These are phyloP conservation scores for Suhomyces choctaworum DNA, from an alignment of 1,139 yeast species.

Conservation along the genomic window DNA sequence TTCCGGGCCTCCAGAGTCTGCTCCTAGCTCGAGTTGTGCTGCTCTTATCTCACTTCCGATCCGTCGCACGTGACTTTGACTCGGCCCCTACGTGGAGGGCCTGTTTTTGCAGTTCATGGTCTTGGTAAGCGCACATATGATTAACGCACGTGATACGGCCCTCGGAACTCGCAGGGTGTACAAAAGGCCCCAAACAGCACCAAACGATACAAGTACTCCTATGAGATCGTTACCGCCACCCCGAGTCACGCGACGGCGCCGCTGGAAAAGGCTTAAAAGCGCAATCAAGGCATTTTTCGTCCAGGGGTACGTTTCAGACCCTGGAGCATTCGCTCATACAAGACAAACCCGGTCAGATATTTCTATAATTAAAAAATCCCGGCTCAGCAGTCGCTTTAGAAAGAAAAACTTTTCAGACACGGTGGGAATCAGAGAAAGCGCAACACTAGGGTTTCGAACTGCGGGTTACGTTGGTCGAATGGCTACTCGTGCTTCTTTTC, in stretches of 20 bases:
- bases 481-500: conserved; percentile 23
- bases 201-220: background rate
- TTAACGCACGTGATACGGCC: too few relatives aligned
- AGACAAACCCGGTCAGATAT: conserved; percentile 20
- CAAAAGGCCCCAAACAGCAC: too few relatives aligned
- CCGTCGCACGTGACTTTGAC: too few relatives aligned
- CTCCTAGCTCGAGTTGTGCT: too few relatives aligned
- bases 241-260: conserved; percentile 36
- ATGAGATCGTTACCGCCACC: conserved; percentile 52
- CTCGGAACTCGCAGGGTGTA: too few relatives aligned
- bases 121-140: too few relatives aligned
- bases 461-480: conserved; percentile 27
- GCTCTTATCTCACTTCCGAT: too few relatives aligned
- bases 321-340: conserved; percentile 25
- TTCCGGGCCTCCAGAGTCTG: too few relatives aligned
- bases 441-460: conserved; percentile 28
- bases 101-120: too few relatives aligned
- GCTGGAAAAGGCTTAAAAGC: conserved; percentile 39
- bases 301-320: conserved; percentile 31
- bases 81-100: too few relatives aligned
- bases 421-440: conserved; percentile 22
- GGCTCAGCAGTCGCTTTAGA: conserved; percentile 24
- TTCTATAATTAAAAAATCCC: conserved; percentile 27
- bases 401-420: conserved; percentile 18
- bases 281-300: conserved; percentile 29